Evolutionary conservation across 2,329 filamentous ascomycete species (phyloP), one percentile per base, ranked within the genome.

Genomic region (Nakataea oryzae): DNA sequence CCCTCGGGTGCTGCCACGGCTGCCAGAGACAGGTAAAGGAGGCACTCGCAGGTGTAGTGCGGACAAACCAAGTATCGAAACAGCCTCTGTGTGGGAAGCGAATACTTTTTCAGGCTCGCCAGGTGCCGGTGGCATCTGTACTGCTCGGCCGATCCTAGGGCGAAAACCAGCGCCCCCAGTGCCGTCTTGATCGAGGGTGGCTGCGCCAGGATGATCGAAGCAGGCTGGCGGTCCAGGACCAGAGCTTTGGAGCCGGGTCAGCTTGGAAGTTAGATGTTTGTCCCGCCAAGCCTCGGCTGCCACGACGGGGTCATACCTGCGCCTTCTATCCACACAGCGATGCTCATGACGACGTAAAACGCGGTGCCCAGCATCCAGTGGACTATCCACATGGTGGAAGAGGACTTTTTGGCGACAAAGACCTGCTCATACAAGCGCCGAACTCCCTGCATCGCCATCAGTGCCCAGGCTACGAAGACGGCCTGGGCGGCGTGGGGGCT

Each of bases 41-140:
- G 72, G 70, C 90, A 93, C 76, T 97, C 95, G 69, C 88, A 91
- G 3, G 89, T 89, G 74, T 97, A 99, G 75, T 99, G 95, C 24
- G 95, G 92, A 68, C 90, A 96, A 54, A 97, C 75, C 27, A 96
- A 74, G 63, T 80, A 78, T 57, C 79, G 78, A 73, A 97, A 99
- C 63, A 89, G 75, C 3, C 87, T 86, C 64, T 88, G 81, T 2
- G 81, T 77, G 0, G 93, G 93, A 28, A 97, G 79, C 13, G 89
- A 89, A 74, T 99, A 97, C 70, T 92, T 93, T 71, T 85, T 84
- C 64, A 95, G 76, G 54, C 82, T 81, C 55, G 86, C 85, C 26
- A 95, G 81, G 68, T 93, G 80, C 62, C 76, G 75, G 71, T 93
- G 90, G 69, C 87, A 90, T 66, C 84, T 80, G 73, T 93, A 84